A percentile compares a stretch with the other conserved stretches of the same genome.
These are phyloP conservation scores for Picea sitchensis DNA, from an alignment of 75 land plant species.

Conservation along the genomic window DNA sequence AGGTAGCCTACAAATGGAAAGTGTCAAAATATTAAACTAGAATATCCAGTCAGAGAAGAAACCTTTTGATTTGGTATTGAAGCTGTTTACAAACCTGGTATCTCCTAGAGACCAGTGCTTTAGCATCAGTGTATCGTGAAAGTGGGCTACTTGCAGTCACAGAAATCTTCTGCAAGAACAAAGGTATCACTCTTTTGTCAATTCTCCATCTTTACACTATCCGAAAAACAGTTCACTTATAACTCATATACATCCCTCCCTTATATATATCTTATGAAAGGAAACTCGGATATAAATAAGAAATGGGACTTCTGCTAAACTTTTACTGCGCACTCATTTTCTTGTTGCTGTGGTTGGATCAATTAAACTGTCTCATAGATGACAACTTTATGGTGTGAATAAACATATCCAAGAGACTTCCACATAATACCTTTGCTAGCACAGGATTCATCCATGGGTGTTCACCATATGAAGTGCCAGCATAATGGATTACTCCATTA, in stretches of 20 bases:
- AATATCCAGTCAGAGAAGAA: neutral
- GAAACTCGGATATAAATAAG: no score
- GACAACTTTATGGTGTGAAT: neutral
- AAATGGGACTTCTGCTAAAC: neutral
- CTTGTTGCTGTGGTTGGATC: neutral
- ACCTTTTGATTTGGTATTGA: neutral
- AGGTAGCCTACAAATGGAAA: slow-evolving; percentile 61
- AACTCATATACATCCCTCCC: neutral
- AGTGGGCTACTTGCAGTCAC: slow-evolving; percentile 88
- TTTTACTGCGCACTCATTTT: neutral
- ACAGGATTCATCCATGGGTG: slow-evolving; percentile 96
- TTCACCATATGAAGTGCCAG: slow-evolving; percentile 91
- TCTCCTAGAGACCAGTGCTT: slow-evolving; percentile 74
- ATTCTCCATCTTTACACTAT: neutral
- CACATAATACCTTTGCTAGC: slow-evolving; percentile 60
- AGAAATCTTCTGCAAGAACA: slow-evolving; percentile 50
- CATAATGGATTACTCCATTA: slow-evolving; percentile 87
- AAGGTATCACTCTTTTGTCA: neutral
- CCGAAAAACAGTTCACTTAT: neutral
- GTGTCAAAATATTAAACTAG: neutral
- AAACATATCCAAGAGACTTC: neutral
- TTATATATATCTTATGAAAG: no score
- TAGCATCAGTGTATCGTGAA: slow-evolving; percentile 86
- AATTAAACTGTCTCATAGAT: neutral
- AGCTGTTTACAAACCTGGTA: slow-evolving; percentile 64